Evolutionary conservation across 805 yeast species (phyloP).

Genomic region (Lipomyces japonicus): DNA sequence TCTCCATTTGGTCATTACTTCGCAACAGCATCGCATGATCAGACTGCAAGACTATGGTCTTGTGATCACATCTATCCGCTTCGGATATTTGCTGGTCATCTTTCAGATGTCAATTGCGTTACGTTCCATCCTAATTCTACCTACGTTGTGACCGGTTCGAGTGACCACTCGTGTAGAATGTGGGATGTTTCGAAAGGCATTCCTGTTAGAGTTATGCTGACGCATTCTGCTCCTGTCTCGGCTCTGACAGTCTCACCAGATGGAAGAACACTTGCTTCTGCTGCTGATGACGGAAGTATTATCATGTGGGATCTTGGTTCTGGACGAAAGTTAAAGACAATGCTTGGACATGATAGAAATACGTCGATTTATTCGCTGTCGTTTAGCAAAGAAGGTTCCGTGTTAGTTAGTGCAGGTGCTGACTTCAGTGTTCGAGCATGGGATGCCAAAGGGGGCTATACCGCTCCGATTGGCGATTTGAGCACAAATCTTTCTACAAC

Average conservation of each 20-base stretch:
- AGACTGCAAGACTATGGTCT: conserved; percentile 96
- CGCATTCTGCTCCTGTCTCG: conserved; percentile 86
- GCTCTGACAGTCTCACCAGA: conserved; percentile 89
- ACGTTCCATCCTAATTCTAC: conserved; percentile 95
- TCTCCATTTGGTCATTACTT: conserved; percentile 96
- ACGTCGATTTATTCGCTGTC: conserved; percentile 78
- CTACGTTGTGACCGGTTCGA: conserved; percentile 89
- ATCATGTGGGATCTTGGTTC: conserved; percentile 92
- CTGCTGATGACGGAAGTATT: conserved; percentile 76
- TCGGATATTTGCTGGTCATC: conserved; percentile 94
- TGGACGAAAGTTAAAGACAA: conserved; percentile 79
- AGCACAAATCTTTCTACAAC: not conserved
- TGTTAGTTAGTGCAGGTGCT: conserved; percentile 85
- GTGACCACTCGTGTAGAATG: conserved; percentile 94
- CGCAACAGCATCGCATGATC: conserved; percentile 97
- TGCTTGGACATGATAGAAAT: conserved; percentile 87
- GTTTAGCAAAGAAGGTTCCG: conserved; percentile 83
- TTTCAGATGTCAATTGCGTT: conserved; percentile 92
- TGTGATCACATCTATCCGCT: conserved; percentile 96
- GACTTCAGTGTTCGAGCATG: conserved; percentile 92
- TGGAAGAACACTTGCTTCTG: conserved; percentile 94
- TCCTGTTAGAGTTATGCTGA: conserved; percentile 86
- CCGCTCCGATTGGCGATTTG: conserved; percentile 18
- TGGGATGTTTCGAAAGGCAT: conserved; percentile 93
- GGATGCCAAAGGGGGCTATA: conserved; percentile 79